phyloP scores from a whole-genome alignment of 208 protist species.

The Trypanosoma boissoni region DNA sequence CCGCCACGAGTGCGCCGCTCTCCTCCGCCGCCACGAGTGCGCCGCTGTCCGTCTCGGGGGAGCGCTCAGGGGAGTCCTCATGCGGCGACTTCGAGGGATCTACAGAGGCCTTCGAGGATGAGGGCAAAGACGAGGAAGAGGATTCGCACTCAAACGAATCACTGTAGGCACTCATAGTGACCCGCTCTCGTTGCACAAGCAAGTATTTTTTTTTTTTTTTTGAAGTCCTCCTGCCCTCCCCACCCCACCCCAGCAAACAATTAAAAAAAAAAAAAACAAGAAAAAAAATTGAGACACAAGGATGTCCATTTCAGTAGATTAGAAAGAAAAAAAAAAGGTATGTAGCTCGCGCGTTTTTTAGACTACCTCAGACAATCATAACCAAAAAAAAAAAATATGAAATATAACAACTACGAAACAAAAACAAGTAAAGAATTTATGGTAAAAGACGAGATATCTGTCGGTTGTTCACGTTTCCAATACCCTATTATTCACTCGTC shows the following conservation, averaged over 20 bases:
- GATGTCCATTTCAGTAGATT: too few relatives aligned
- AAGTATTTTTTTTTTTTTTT: too few relatives aligned
- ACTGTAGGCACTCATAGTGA: constrained; percentile 59
- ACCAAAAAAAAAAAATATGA: constrained; percentile 4
- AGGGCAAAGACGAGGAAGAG: constrained; percentile 19
- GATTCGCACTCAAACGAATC: constrained; percentile 58
- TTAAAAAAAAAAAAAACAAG: background rate
- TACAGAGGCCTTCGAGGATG: constrained; percentile 6
- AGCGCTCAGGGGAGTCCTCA: background rate
- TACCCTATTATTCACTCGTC: too few relatives aligned
- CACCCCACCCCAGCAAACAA: constrained; percentile 1
- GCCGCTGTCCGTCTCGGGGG: too few relatives aligned
- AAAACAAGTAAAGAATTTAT: background rate
- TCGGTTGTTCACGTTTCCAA: background rate
- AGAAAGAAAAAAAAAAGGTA: background rate
- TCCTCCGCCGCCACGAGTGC: too few relatives aligned
- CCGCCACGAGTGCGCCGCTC: too few relatives aligned
- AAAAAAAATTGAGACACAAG: background rate
- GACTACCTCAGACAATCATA: background rate
- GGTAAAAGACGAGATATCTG: background rate
- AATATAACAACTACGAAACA: background rate
- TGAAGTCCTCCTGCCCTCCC: background rate
- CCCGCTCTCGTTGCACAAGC: background rate
- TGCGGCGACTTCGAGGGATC: too few relatives aligned
- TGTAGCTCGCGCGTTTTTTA: background rate